Evolutionary conservation across 1,284 basidiomycete genomes (phyloP), one percentile per base, ranked within the genome.

Genomic region (Abortiporus biennis): DNA sequence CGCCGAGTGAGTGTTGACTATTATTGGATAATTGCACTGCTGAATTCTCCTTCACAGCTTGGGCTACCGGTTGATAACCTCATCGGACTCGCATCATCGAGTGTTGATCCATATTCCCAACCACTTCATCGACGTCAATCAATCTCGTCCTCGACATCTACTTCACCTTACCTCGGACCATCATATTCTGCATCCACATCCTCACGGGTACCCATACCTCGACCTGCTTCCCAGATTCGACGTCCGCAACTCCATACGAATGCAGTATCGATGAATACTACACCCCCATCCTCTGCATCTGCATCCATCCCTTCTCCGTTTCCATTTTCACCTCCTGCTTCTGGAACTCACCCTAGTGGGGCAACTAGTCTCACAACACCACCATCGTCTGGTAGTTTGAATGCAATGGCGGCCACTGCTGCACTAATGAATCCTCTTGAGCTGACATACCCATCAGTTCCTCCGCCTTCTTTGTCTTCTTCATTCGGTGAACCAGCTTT

Each of bases 31-130:
- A 20, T 38, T 13, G 21, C 30, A 40, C 23, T 29, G 5, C 37
- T 29, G 9, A 30, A 38, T 40, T 41, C 42, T 45, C 3, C 12
- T 17, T 9, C 38, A 17, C 41, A 89, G 85, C 67, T 86, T 19
- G 83, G 83, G 19, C 56, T 86, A 37, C 68, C 85, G 0, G 78
- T 88, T 20, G 85, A 90, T 49, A 80, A 80, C 55, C 63, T 89
- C 42, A 80, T 88, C 44, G 85, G 85, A 6, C 57, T 86, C 22
- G 63, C 72, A 9, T 44, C 48, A 19, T 71, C 80, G 6, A 43
- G 66, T 0, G 21, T 30, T n/a, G 85, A 88, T 44, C 74, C 82
- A 4, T 76, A 74, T 52, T 78, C 80, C 6, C 83, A 84, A 50
- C 78, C 81, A 2, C 79, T 72, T 1, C 81, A 86, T 54, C 71